phyloP scores from a whole-genome alignment of 2,329 filamentous ascomycete genomes.

The Ascochyta fabae region DNA sequence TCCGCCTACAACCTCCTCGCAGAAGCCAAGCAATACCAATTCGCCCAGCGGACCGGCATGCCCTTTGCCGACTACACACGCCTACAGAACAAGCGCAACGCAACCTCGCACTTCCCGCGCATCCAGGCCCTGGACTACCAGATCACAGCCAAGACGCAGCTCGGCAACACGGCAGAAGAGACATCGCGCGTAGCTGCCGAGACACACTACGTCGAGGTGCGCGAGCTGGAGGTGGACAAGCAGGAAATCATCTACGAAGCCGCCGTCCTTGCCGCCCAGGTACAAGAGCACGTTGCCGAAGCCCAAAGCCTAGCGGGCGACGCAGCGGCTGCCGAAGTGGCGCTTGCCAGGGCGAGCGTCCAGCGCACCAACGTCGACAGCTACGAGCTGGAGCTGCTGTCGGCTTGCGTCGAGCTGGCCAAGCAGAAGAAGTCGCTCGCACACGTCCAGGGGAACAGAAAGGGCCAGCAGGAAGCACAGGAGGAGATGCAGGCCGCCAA shows the following conservation, averaged over 20 bases:
- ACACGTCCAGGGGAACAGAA: conserved; percentile 13
- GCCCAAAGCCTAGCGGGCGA: conserved; percentile 22
- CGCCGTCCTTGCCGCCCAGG: conserved; percentile 30
- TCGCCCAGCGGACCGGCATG: conserved; percentile 28
- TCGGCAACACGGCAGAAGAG: conserved; percentile 19
- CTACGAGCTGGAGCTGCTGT: conserved; percentile 18
- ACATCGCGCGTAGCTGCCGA: conserved; percentile 19
- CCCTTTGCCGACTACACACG: conserved; percentile 24
- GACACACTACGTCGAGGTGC: conserved; percentile 21
- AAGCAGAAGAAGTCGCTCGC: conserved; percentile 22
- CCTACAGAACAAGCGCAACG: conserved; percentile 1
- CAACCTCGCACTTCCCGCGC: conserved; percentile 17
- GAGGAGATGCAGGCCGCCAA: conserved; percentile 16
- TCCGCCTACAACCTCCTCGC: conserved; percentile 40
- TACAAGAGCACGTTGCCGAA: conserved; percentile 31
- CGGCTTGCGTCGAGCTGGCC: conserved; percentile 20
- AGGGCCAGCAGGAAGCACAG: conserved; percentile 16
- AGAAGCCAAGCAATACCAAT: conserved; percentile 37
- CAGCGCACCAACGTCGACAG: conserved; percentile 26
- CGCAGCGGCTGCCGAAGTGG: conserved; percentile 13
- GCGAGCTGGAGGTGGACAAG: conserved; percentile 27
- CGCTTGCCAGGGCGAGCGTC: conserved; percentile 20
- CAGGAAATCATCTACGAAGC: conserved; percentile 23
- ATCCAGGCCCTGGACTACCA: conserved; percentile 31
- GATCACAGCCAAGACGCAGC: conserved; percentile 24